Conservation (phyloP, 2,329 filamentous ascomycete genomes). For the Kalaharituber pfeilii region DNA sequence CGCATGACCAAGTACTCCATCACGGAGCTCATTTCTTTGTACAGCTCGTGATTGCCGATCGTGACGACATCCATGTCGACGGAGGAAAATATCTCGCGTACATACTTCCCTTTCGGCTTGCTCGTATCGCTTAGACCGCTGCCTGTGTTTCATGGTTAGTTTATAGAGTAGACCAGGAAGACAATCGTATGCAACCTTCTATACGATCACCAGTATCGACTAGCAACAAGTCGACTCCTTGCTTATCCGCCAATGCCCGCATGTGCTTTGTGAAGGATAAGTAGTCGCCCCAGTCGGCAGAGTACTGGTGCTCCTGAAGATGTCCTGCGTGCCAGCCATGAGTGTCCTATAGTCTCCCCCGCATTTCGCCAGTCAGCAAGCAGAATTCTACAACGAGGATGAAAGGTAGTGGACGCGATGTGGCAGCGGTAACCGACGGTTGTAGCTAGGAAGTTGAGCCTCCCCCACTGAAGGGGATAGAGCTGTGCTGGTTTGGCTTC, state of each 20-base stretch:
- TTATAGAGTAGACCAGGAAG: not conserved
- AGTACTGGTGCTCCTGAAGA: constrained; percentile 83
- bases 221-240: constrained; percentile 73
- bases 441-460: constrained; percentile 92
- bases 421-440: constrained; percentile 35
- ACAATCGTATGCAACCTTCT: constrained; percentile 36
- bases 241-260: constrained; percentile 56
- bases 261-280: constrained; percentile 79
- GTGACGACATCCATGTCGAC: constrained; percentile 72
- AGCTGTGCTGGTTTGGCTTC: constrained; percentile 62
- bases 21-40: constrained; percentile 59
- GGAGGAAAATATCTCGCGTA: constrained; percentile 69
- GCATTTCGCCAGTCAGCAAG: constrained; percentile 12
- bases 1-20: constrained; percentile 66
- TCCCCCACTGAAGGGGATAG: constrained; percentile 73
- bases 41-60: constrained; percentile 89
- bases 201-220: constrained; percentile 86
- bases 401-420: not conserved
- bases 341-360: constrained; percentile 35
- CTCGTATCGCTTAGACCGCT: constrained; percentile 91
- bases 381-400: no score
- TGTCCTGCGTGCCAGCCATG: constrained; percentile 95
- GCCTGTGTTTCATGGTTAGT: constrained; percentile 25
- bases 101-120: constrained; percentile 69
- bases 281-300: constrained; percentile 95